Percentiles rank a stretch among this genome's conserved stretches.
These are phyloP conservation scores for Nannizziopsis arthrosporioides DNA, from an alignment of 2,329 filamentous ascomycete genomes.

Conservation along the genomic window DNA sequence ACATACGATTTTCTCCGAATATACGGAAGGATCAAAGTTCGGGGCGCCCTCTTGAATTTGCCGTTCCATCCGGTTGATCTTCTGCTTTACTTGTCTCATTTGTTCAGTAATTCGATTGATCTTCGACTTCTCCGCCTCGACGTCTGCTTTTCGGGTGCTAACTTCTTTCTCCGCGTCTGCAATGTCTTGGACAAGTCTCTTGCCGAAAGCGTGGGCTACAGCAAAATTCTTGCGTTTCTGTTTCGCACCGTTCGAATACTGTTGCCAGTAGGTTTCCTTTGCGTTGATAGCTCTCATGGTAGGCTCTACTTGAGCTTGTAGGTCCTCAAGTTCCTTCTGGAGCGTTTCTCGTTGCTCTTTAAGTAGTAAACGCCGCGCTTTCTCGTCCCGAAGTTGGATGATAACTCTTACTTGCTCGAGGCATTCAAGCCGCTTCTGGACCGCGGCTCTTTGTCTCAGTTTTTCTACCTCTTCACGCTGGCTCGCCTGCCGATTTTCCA, in stretches of 20 bases:
- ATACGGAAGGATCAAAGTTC: conserved; percentile 57
- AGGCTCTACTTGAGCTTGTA: conserved; percentile 55
- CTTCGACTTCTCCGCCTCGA: conserved; percentile 42
- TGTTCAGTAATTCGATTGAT: conserved; percentile 44
- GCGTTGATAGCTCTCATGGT: conserved; percentile 54
- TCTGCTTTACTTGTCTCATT: conserved; percentile 40
- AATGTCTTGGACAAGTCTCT: conserved; percentile 31
- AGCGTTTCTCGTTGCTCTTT: conserved; percentile 48
- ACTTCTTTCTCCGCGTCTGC: conserved; percentile 30
- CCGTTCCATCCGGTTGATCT: conserved; percentile 53
- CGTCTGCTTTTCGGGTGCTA: conserved; percentile 28
- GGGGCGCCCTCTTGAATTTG: conserved; percentile 50
- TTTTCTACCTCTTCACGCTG: conserved; percentile 75
- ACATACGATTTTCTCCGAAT: conserved; percentile 61
- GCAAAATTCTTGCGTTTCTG: conserved; percentile 46
- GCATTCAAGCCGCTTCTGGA: conserved; percentile 52
- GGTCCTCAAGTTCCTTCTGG: conserved; percentile 44
- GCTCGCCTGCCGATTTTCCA: conserved; percentile 61
- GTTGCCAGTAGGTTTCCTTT: conserved; percentile 53
- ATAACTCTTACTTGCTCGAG: conserved; percentile 56
- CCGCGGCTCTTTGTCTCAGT: conserved; percentile 60
- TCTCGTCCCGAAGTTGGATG: conserved; percentile 50
- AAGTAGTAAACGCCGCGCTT: conserved; percentile 38
- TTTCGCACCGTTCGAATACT: conserved; percentile 46
- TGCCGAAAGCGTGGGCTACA: conserved; percentile 41